Percentiles rank a stretch among this genome's conserved stretches.
Evolutionary conservation across 257 asterid genomes (phyloP).

Genomic region (Solanum chiquidenum): DNA sequence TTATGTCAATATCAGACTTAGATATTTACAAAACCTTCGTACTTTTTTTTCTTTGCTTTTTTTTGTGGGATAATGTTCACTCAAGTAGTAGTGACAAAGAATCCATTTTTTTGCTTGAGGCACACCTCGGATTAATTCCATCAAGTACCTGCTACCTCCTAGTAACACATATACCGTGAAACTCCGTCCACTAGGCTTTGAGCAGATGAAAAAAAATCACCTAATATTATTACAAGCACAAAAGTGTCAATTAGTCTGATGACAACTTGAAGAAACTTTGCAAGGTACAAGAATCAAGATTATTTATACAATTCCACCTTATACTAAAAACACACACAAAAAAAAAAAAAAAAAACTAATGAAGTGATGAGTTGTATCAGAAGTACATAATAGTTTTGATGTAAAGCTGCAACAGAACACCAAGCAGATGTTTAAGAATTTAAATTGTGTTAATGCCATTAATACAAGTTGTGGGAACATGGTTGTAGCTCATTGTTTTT

Average conservation of each 20-base stretch:
- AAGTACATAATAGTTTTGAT: neutral
- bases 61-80: too few species aligned
- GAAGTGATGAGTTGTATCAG: neutral
- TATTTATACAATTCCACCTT: neutral
- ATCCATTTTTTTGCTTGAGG: neutral
- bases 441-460: neutral
- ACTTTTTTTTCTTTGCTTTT: neutral
- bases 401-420: neutral
- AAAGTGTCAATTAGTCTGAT: neutral
- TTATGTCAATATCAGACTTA: too few species aligned
- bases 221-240: neutral
- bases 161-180: neutral
- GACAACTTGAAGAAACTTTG: neutral
- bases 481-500: constrained; percentile 1
- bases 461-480: neutral
- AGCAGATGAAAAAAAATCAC: neutral
- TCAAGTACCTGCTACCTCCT: neutral
- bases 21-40: neutral
- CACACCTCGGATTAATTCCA: neutral
- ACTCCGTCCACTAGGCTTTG: neutral
- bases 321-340: neutral
- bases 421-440: neutral
- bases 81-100: too few species aligned
- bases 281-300: neutral
- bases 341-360: neutral